Evolutionary conservation across 1,284 basidiomycete species (phyloP).

Genomic region (Cryptococcus floricola): DNA sequence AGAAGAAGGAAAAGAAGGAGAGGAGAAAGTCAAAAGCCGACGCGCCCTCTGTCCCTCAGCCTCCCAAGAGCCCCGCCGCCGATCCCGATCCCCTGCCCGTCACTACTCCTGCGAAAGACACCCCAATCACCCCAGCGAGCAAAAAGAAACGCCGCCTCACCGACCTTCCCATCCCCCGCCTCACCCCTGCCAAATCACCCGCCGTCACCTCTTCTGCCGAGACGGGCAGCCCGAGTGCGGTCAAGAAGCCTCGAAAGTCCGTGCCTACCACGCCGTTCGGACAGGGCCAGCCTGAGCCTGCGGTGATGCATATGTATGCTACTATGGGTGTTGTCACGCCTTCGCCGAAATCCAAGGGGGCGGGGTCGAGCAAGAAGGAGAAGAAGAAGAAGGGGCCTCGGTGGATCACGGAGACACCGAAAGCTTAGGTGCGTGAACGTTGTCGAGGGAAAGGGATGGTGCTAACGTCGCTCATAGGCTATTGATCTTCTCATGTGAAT

Average conservation of each 20-base stretch:
- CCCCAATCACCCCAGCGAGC: neutral
- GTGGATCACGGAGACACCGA: conserved; percentile 19
- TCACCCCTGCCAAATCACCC: neutral
- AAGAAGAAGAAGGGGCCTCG: conserved; percentile 6
- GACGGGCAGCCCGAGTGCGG: neutral
- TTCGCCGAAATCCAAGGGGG: neutral
- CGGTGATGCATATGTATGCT: neutral
- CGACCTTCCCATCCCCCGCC: neutral
- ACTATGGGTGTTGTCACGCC: neutral
- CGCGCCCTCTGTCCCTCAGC: neutral
- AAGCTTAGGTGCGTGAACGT: neutral
- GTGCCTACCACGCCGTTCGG: neutral
- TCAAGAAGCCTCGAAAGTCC: neutral
- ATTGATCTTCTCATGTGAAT: no score
- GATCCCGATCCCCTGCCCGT: neutral
- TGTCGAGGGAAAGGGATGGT: no score
- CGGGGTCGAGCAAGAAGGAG: conserved; percentile 6
- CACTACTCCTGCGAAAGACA: neutral
- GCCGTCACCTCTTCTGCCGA: neutral
- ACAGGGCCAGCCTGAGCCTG: neutral
- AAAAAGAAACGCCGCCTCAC: conserved; percentile 1
- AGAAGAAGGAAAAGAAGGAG: neutral
- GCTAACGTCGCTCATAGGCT: no score
- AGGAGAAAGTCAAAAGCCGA: neutral
- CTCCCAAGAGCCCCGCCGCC: neutral